Percentiles rank a stretch among this genome's conserved stretches.
These are phyloP conservation scores for Fusarium torulosum DNA, from an alignment of 2,329 filamentous ascomycete genomes.

Conservation along the genomic window DNA sequence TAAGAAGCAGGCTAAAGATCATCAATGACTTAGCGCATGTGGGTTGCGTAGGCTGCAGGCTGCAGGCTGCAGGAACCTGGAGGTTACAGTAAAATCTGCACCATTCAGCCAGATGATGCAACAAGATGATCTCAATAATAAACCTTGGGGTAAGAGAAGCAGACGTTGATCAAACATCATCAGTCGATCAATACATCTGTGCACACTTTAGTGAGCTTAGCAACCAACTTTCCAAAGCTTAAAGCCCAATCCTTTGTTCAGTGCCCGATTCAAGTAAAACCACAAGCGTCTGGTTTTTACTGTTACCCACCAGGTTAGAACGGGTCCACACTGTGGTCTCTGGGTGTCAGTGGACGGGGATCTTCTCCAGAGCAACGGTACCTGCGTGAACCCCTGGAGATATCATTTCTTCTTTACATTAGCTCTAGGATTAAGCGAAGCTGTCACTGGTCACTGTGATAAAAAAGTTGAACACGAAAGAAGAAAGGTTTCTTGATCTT, in stretches of 20 bases:
- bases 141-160: background rate
- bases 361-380: constrained; percentile 36
- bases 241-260: background rate
- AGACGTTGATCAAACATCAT: no score
- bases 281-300: constrained; percentile 15
- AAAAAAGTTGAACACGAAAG: background rate
- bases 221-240: background rate
- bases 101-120: background rate
- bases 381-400: constrained; percentile 36
- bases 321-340: background rate
- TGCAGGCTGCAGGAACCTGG: background rate
- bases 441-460: background rate
- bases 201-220: background rate
- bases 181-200: background rate
- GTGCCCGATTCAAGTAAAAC: background rate
- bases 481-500: background rate
- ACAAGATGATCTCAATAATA: background rate
- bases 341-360: constrained; percentile 21
- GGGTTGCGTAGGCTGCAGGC: constrained; percentile 3
- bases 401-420: constrained; percentile 42
- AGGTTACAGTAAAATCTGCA: background rate
- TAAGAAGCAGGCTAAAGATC: constrained; percentile 24
- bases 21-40: constrained; percentile 25
- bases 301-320: constrained; percentile 12
- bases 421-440: constrained; percentile 24